These are phyloP conservation scores for Phytopythium oedochilum DNA, from an alignment of 352 stramenopile genomes.

Conservation along the genomic window DNA sequence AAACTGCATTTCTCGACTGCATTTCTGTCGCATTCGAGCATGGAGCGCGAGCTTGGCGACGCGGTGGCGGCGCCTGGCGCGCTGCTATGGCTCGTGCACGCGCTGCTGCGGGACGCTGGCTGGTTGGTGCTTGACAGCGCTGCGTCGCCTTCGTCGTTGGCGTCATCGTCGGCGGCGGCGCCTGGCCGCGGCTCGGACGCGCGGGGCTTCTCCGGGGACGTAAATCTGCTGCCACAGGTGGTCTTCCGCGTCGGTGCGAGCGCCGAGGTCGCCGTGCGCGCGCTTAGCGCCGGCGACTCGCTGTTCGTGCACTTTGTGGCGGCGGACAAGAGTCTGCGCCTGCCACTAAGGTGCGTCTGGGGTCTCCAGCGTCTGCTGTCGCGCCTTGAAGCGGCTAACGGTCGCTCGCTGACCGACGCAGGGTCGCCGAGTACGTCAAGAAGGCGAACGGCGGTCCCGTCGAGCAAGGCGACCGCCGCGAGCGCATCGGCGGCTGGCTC, in stretches of 20 bases:
- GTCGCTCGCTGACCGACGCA: constrained; percentile 4
- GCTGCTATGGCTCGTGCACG: constrained; percentile 37
- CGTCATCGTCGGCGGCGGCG: not conserved
- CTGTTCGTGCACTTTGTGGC: constrained; percentile 53
- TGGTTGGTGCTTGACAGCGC: constrained; percentile 9
- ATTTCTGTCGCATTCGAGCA: too few relatives aligned
- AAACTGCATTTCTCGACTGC: too few relatives aligned
- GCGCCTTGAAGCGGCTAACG: not conserved
- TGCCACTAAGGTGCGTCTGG: constrained; percentile 23
- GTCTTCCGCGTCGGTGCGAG: constrained; percentile 7
- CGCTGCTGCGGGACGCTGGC: constrained; percentile 16
- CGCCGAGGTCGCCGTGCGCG: constrained; percentile 15
- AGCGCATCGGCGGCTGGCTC: constrained; percentile 19
- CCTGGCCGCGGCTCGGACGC: not conserved
- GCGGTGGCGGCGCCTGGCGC: constrained; percentile 15
- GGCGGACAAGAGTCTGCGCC: constrained; percentile 12
- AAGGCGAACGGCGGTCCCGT: not conserved
- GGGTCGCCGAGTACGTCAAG: constrained; percentile 39
- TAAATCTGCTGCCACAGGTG: constrained; percentile 25
- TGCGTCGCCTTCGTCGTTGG: not conserved
- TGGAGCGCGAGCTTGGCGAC: too few relatives aligned
- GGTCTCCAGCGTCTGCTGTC: not conserved
- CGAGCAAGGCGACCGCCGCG: not conserved
- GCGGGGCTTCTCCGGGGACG: constrained; percentile 24
- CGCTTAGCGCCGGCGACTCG: constrained; percentile 21